Evolutionary conservation across 2,329 filamentous ascomycete genomes (phyloP), one percentile per base, ranked within the genome.

Genomic region (Pestalotiopsis sp.): DNA sequence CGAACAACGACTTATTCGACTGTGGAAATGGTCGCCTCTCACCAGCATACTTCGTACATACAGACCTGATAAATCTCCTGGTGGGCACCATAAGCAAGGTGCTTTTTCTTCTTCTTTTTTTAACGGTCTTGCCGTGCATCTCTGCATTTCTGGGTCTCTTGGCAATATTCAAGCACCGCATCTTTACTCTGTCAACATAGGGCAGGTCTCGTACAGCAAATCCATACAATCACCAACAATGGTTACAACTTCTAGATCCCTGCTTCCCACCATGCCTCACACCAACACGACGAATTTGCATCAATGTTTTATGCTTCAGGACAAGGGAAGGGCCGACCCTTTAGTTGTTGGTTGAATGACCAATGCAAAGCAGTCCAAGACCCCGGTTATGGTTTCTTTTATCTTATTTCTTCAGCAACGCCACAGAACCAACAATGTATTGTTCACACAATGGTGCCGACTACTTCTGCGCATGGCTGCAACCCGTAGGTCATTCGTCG

Each of bases 301-400:
- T 62, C 31, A 65, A 66, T 58, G 61, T 45, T 25, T 64, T 20
- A n/a, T 72, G 69, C 68, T 69, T 68, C 36, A 67, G 57, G 20
- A 39, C 66, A 67, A 65, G 63, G 57, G 60, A 69, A 72, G 74
- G 70, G 68, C 72, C 72, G 70, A 70, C 67, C 71, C 74, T 71
- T 67, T 71, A 70, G 67, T 67, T 70, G 67, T 70, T 57, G 70
- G 66, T 64, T 64, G 65, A 68, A 69, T 72, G 71, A 72, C 72
- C 71, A 75, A 39, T 14, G 13, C 41, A 39, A 2, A 49, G 20
- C 36, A 13, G 55, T 14, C 4, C 59, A 25, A 58, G 52, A 20
- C 45, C 64, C 38, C 38, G 31, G 6, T 58, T 58, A 20, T n/a
- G 20, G 17, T n/a, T 52, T n/a, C 45, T n/a, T 52, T 52, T n/a